phyloP scores from a whole-genome alignment of 2,329 filamentous ascomycete species.

The Trichoderma gracile region DNA sequence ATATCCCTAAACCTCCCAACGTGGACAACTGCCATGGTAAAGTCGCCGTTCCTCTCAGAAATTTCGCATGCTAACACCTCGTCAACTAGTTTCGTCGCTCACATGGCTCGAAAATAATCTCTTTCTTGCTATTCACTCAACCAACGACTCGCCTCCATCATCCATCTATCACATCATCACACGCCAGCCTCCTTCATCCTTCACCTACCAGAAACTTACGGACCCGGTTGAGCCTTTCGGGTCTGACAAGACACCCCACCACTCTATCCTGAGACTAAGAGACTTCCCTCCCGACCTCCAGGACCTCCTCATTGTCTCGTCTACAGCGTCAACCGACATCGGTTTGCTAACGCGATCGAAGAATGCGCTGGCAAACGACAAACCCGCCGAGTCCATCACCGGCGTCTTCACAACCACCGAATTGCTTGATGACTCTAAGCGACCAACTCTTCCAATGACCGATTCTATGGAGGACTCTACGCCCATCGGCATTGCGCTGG shows the following conservation, averaged over 20 bases:
- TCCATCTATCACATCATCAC: constrained; percentile 81
- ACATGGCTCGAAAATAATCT: constrained; percentile 86
- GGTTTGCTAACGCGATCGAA: constrained; percentile 76
- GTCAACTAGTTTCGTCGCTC: constrained; percentile 67
- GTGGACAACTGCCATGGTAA: constrained; percentile 68
- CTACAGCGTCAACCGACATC: constrained; percentile 76
- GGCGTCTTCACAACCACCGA: constrained; percentile 73
- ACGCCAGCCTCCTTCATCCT: constrained; percentile 59
- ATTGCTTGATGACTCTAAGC: constrained; percentile 70
- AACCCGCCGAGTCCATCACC: constrained; percentile 58
- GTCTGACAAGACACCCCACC: constrained; percentile 67
- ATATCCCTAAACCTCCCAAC: constrained; percentile 74
- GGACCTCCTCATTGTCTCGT: constrained; percentile 79
- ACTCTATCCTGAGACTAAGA: constrained; percentile 74
- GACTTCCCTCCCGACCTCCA: constrained; percentile 79
- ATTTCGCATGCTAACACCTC: constrained; percentile 27
- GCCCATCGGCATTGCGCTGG: constrained; percentile 76
- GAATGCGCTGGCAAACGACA: constrained; percentile 62
- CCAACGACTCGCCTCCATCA: constrained; percentile 56
- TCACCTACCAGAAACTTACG: constrained; percentile 71
- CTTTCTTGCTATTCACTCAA: constrained; percentile 80
- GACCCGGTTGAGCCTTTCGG: constrained; percentile 75
- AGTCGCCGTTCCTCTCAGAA: constrained; percentile 30
- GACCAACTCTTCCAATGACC: constrained; percentile 73
- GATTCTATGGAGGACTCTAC: constrained; percentile 65